Evolutionary conservation across 352 stramenopile species (phyloP), one percentile per base, ranked within the genome.

Genomic region (Pythium myriotylum): DNA sequence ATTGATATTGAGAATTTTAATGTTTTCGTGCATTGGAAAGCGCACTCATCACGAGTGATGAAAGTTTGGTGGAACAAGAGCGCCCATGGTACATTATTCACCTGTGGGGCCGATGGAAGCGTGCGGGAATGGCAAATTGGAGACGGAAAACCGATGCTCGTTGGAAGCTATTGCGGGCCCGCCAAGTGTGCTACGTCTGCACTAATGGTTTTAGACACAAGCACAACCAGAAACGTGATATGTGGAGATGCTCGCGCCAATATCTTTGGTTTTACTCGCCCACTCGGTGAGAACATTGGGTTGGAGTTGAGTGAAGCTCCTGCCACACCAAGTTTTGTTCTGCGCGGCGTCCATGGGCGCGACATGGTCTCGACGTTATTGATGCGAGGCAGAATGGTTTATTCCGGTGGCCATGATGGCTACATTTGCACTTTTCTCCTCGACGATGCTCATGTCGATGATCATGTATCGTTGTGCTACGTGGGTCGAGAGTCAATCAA

Each of bases 361-460:
- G 79, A 91, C 40, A 70, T 90, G 51, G 81, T 95, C 42, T 69
- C 87, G 26, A 79, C 78, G 20, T 47, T 94, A 24, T 20, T 90
- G 32, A 62, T 80, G 20, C 64, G 53, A 48, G 43, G 76, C 43
- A 41, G 41, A 1, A 23, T 63, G n/a, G 32, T 82, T 22, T 65
- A 88, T 49, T 91, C 84, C 10, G 81, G 84, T 24, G 86, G 88
- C 19, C 84, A 95, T 59, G 88, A 96, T 42, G 88, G 88, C 8
- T 91, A 89, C 60, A 88, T 95, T 59, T 91, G 78, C 61, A 80
- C 72, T 13, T 86, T 79, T 59, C 48, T 68, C 2, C 22, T 86
- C 14, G 55, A 81, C 19, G 9, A 37, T 59, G 27, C 23, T 37
- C 52, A 62, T 51, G 62, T n/a, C 53, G 39, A 53, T 24, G 81